Evolutionary conservation across 148 eudicot species (phyloP).

Genomic region (Cornus controversa): DNA sequence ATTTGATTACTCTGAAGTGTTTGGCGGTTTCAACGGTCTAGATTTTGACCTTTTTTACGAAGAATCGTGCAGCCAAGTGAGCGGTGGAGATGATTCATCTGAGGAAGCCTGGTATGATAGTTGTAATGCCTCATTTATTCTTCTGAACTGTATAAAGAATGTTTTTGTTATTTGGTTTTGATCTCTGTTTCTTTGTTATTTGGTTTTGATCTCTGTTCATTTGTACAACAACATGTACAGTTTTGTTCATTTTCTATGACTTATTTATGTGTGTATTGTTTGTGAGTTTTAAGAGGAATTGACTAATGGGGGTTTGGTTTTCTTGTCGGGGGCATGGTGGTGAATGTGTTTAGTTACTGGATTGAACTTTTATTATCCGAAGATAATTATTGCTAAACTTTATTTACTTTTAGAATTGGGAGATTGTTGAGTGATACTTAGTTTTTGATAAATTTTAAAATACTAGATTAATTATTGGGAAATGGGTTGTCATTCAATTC

Average conservation of each 20-base stretch:
- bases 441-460: neutral
- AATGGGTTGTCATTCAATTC: neutral
- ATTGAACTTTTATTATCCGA: neutral
- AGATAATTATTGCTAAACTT: neutral
- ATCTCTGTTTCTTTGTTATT: neutral
- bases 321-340: neutral
- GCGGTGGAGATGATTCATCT: conserved; percentile 46
- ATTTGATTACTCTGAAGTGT: conserved; percentile 71
- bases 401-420: neutral
- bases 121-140: neutral
- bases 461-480: neutral
- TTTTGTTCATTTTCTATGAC: neutral
- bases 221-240: neutral
- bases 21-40: conserved; percentile 43
- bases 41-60: conserved; percentile 57
- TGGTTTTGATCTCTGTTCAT: neutral
- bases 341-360: neutral
- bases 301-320: neutral
- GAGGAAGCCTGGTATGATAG: conserved; percentile 67
- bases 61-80: conserved; percentile 41
- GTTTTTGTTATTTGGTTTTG: conserved; percentile 2
- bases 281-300: neutral
- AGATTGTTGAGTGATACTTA: neutral
- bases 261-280: neutral
- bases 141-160: neutral